Conservation (phyloP, 2,329 filamentous ascomycete genomes). For the Colletotrichum magnum region DNA sequence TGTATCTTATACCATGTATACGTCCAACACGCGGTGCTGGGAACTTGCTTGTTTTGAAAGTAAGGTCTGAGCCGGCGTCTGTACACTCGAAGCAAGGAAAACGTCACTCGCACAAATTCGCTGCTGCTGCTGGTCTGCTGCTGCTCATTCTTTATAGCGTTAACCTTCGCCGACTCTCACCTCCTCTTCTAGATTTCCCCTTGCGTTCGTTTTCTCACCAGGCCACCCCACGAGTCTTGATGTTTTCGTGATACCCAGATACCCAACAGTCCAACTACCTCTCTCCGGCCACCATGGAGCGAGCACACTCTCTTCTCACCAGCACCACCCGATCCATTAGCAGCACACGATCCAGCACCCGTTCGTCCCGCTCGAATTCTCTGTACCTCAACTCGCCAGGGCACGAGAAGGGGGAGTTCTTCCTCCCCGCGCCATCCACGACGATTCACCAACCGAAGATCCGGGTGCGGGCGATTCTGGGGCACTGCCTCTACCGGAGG, state of each 20-base stretch:
- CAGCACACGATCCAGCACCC: conserved; percentile 39
- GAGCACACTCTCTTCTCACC: conserved; percentile 41
- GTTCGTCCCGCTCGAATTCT: conserved; percentile 42
- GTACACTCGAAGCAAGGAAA: conserved; percentile 22
- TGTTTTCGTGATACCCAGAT: conserved; percentile 40
- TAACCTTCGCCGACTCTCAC: conserved; percentile 26
- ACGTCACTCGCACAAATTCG: conserved; percentile 30
- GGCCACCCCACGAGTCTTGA: conserved; percentile 19
- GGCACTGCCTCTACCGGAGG: conserved; percentile 67
- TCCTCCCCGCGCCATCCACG: conserved; percentile 37
- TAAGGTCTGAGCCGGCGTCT: conserved; percentile 38
- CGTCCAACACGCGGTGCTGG: conserved; percentile 34
- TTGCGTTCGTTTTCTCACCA: conserved; percentile 8
- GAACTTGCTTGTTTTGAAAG: conserved; percentile 33
- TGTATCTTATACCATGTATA: conserved; percentile 28
- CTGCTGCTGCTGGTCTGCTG: too few species aligned
- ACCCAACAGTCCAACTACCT: conserved; percentile 25
- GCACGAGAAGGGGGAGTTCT: conserved; percentile 39
- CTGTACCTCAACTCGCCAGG: conserved; percentile 24
- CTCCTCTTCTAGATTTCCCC: not conserved
- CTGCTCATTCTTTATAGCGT: conserved; percentile 30
- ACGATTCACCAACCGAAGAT: conserved; percentile 49
- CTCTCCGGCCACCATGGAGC: conserved; percentile 40
- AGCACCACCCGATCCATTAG: conserved; percentile 40
- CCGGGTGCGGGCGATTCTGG: conserved; percentile 61